Evolutionary conservation across 2,329 filamentous ascomycete species (phyloP).

Genomic region (Colletotrichum simmondsii): DNA sequence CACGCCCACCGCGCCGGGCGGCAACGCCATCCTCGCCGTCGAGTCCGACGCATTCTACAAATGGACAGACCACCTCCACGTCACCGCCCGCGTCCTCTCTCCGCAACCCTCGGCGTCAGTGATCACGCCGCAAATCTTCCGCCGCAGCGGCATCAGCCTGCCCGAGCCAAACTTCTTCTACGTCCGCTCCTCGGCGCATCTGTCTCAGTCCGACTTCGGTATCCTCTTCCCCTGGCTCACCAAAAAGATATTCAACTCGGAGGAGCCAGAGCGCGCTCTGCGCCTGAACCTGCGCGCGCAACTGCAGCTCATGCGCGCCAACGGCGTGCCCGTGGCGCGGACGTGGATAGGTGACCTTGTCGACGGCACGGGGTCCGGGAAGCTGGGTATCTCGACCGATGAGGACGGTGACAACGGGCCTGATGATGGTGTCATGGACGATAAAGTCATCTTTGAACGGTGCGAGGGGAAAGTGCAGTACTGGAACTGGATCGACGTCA

Average conservation of each 20-base stretch:
- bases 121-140: constrained; percentile 54
- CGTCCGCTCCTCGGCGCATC: constrained; percentile 77
- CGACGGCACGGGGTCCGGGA: constrained; percentile 55
- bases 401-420: constrained; percentile 32
- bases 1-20: constrained; percentile 59
- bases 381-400: constrained; percentile 36
- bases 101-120: constrained; percentile 58
- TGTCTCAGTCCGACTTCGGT: constrained; percentile 87
- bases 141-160: constrained; percentile 53
- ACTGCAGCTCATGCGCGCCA: constrained; percentile 62
- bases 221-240: constrained; percentile 81
- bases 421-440: constrained; percentile 55
- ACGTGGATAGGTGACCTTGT: constrained; percentile 62
- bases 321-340: constrained; percentile 58
- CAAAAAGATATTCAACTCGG: constrained; percentile 66
- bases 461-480: constrained; percentile 52
- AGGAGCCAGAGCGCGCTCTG: constrained; percentile 66
- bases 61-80: constrained; percentile 78
- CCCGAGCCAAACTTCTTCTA: constrained; percentile 78
- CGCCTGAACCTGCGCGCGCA: constrained; percentile 62
- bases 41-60: constrained; percentile 83
- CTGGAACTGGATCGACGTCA: constrained; percentile 65
- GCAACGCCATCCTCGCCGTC: constrained; percentile 73
- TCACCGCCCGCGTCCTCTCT: constrained; percentile 74
- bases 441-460: constrained; percentile 62